Evolutionary conservation across 768 basidiomycete genomes (phyloP).

Genomic region (Auriscalpium vulgare): DNA sequence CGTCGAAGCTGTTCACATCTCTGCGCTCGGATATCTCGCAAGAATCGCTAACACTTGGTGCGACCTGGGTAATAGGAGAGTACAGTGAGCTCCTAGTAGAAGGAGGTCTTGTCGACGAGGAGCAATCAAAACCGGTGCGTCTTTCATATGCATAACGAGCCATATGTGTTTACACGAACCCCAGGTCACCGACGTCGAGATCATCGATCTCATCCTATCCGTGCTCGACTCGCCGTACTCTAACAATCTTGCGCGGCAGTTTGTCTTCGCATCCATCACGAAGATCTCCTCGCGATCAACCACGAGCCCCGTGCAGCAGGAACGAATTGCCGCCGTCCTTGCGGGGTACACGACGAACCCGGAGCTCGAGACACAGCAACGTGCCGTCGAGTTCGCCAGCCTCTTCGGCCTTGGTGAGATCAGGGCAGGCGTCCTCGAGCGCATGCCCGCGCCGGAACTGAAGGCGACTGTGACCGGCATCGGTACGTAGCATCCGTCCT

Average conservation of each 20-base stretch:
- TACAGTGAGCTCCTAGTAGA: constrained; percentile 88
- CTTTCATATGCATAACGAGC: not conserved
- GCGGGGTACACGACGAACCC: constrained; percentile 80
- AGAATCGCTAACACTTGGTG: constrained; percentile 87
- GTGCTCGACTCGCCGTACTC: constrained; percentile 91
- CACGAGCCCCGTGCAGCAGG: constrained; percentile 58
- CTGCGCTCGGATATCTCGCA: constrained; percentile 91
- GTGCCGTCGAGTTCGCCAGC: constrained; percentile 90
- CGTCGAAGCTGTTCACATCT: constrained; percentile 83
- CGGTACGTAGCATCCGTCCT: constrained; percentile 39
- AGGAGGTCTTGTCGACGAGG: constrained; percentile 72
- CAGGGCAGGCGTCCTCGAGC: constrained; percentile 80
- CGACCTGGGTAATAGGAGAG: constrained; percentile 95
- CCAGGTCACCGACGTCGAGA: constrained; percentile 72
- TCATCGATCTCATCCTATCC: constrained; percentile 80
- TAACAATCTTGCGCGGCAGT: constrained; percentile 87
- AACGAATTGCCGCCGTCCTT: constrained; percentile 71
- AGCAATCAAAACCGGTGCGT: constrained; percentile 60
- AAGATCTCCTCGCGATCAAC: constrained; percentile 83
- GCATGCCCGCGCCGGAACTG: constrained; percentile 98
- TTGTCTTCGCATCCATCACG: constrained; percentile 80
- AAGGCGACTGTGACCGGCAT: constrained; percentile 95
- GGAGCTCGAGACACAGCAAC: constrained; percentile 92
- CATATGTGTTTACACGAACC: constrained; percentile 1
- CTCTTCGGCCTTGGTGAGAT: constrained; percentile 74